A percentile compares a stretch with the other conserved stretches of the same genome.
phyloP scores from a whole-genome alignment of 208 protist species.

The Trypanosoma boissoni region DNA sequence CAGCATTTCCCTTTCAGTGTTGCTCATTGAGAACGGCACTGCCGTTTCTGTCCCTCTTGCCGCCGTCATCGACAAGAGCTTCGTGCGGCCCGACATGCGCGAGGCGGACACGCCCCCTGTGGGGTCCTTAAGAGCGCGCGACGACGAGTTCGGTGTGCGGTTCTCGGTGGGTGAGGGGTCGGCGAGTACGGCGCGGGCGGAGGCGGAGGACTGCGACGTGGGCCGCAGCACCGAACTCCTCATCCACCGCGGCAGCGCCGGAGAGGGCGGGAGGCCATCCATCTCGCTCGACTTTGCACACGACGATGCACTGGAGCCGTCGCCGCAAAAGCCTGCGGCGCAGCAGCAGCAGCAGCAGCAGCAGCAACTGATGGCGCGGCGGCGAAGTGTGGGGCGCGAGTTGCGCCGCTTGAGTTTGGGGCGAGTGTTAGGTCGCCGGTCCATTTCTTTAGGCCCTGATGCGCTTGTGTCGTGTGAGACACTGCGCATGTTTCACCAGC shows the following conservation, averaged over 20 bases:
- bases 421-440: conserved; percentile 31
- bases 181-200: conserved; percentile 1
- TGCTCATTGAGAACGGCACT: conserved; percentile 86
- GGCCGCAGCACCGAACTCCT: conserved; percentile 7
- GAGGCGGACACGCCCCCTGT: conserved; percentile 87
- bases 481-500: conserved; percentile 68
- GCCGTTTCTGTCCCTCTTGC: conserved; percentile 71
- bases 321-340: conserved; percentile 10
- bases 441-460: conserved; percentile 73
- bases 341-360: conserved; percentile 9
- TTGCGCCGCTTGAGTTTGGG: conserved; percentile 18
- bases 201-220: too few relatives aligned
- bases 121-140: conserved; percentile 46
- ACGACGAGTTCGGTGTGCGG: conserved; percentile 39
- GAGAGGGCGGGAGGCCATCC: conserved; percentile 12
- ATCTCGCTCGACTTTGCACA: conserved; percentile 10
- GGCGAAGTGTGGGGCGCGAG: conserved; percentile 30
- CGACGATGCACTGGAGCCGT: conserved; percentile 17
- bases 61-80: conserved; percentile 76
- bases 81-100: conserved; percentile 62
- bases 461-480: conserved; percentile 79
- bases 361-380: conserved; percentile 11
- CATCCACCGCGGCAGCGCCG: background rate
- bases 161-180: conserved; percentile 39
- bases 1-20: conserved; percentile 78